These are phyloP conservation scores for Curvularia eragrostidis DNA, from an alignment of 2,329 filamentous ascomycete genomes.

Conservation along the genomic window DNA sequence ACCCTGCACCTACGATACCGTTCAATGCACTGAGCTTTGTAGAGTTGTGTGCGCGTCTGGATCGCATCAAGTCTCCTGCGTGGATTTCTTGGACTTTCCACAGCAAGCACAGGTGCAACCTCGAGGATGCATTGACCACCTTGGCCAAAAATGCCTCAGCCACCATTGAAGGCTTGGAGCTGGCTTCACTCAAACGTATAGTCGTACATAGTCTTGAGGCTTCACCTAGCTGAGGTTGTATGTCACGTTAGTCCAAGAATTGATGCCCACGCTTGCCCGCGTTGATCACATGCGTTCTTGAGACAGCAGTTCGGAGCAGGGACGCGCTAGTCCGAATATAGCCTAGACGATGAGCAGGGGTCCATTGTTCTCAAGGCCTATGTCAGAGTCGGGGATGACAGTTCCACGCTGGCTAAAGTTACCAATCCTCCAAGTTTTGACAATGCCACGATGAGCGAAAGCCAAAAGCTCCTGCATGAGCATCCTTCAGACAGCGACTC, in stretches of 20 bases:
- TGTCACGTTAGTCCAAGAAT: background rate
- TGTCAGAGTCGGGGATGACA: conserved; percentile 13
- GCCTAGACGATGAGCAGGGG: conserved; percentile 20
- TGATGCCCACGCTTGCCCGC: background rate
- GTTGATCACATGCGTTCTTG: background rate
- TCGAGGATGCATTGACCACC: background rate
- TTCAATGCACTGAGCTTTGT: background rate
- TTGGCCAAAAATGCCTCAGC: background rate
- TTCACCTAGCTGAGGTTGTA: background rate
- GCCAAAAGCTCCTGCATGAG: conserved; percentile 48
- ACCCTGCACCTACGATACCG: background rate
- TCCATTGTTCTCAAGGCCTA: conserved; percentile 16
- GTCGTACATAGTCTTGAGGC: background rate
- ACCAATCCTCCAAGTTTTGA: conserved; percentile 18
- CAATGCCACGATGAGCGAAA: conserved; percentile 51
- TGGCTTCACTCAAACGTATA: background rate
- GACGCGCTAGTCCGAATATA: background rate
- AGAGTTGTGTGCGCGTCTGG: background rate
- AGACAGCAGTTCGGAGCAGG: background rate
- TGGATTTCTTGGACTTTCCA: background rate
- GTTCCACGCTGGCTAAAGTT: conserved; percentile 3
- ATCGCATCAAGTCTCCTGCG: background rate
- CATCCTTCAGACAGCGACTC: conserved; percentile 41
- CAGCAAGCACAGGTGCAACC: background rate
- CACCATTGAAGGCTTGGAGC: background rate